Evolutionary conservation across 2,329 filamentous ascomycete genomes (phyloP).

Genomic region (Fusarium chuoi): DNA sequence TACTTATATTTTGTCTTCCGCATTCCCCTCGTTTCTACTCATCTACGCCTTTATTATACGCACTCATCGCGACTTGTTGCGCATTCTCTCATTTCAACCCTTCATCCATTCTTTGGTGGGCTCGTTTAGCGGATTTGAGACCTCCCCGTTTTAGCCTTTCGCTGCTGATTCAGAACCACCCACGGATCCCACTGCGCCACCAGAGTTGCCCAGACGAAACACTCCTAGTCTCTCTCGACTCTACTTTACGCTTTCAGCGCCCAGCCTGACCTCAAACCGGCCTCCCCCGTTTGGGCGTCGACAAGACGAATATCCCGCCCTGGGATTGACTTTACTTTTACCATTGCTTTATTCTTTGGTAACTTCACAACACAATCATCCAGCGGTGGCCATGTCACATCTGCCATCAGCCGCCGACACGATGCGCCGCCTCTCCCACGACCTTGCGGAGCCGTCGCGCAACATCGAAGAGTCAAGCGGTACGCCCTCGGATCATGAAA

Average conservation of each 20-base stretch:
- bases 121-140: constrained; percentile 29
- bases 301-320: constrained; percentile 2
- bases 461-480: constrained; percentile 51
- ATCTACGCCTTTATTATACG: background rate
- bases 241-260: constrained; percentile 22
- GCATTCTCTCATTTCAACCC: constrained; percentile 27
- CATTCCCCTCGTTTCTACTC: constrained; percentile 1
- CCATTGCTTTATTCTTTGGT: constrained; percentile 2
- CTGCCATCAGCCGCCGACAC: constrained; percentile 40
- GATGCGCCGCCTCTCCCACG: constrained; percentile 57
- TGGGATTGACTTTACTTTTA: constrained; percentile 1
- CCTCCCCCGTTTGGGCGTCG: constrained; percentile 15
- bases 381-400: constrained; percentile 24
- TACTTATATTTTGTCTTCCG: background rate
- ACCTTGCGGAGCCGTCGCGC: constrained; percentile 55
- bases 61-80: constrained; percentile 7
- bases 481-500: constrained; percentile 45
- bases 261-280: constrained; percentile 2
- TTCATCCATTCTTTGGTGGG: constrained; percentile 8
- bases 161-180: constrained; percentile 27
- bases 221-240: background rate
- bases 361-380: background rate
- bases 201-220: constrained; percentile 21
- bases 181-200: constrained; percentile 38
- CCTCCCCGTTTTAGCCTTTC: constrained; percentile 16